Conservation (phyloP, 371 early-diverging fungal species). For the Capillidium heterosporum region DNA sequence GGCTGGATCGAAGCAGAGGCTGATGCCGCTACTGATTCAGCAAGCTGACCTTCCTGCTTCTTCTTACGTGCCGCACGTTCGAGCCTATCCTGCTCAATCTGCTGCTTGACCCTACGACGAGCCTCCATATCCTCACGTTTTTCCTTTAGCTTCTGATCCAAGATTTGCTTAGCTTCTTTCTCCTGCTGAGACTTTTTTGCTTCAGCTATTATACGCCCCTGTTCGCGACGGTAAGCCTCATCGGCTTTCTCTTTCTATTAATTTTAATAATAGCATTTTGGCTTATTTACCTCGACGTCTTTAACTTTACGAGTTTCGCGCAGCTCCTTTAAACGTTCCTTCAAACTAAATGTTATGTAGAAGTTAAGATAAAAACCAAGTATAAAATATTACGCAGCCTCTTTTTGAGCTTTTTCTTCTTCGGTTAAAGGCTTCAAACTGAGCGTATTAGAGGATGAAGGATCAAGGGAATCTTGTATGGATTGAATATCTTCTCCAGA, state of each 20-base stretch:
- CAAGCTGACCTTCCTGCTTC: not conserved
- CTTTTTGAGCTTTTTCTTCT: constrained; percentile 5
- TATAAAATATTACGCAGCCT: not conserved
- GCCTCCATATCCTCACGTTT: constrained; percentile 1
- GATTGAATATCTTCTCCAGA: constrained; percentile 1
- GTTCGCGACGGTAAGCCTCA: not conserved
- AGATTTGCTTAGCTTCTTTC: constrained; percentile 3
- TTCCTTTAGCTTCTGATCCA: constrained; percentile 2
- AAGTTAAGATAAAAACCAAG: not conserved
- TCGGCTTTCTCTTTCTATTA: not conserved
- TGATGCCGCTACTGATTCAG: not conserved
- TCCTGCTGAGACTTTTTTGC: constrained; percentile 1
- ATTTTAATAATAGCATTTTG: not conserved
- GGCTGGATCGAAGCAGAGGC: not conserved
- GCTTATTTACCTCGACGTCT: not conserved
- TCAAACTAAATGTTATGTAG: not conserved
- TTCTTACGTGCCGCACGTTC: constrained; percentile 1
- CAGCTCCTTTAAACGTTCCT: not conserved
- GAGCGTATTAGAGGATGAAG: not conserved
- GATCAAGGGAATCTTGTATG: not conserved
- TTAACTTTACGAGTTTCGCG: not conserved
- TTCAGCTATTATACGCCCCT: not conserved
- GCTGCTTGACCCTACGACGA: not conserved
- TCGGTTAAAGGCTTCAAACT: constrained; percentile 1
- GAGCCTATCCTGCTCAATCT: constrained; percentile 1